Conservation (phyloP, 2,329 filamentous ascomycete genomes). For the Beauveria asiatica region DNA sequence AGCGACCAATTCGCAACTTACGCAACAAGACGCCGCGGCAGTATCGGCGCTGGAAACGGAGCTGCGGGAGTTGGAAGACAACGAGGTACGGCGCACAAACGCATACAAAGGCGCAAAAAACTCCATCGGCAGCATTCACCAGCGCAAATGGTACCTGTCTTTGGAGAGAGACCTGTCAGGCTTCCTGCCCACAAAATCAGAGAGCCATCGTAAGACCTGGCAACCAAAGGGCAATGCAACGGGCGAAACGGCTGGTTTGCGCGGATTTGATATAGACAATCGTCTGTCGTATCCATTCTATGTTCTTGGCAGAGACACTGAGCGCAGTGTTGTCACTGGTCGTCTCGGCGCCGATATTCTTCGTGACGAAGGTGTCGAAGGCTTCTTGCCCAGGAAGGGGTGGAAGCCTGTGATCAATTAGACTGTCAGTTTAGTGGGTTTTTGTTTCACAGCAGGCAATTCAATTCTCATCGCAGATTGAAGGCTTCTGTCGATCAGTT, state of each 20-base stretch:
- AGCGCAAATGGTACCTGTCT: constrained; percentile 57
- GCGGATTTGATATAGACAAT: not conserved
- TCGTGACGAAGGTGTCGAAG: constrained; percentile 49
- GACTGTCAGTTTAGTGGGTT: not conserved
- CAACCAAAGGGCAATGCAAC: not conserved
- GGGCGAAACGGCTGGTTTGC: not conserved
- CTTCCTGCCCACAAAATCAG: constrained; percentile 34
- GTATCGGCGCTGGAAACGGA: constrained; percentile 32
- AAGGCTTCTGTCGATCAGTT: no score
- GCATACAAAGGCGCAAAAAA: constrained; percentile 60
- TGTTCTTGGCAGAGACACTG: constrained; percentile 50
- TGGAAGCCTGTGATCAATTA: constrained; percentile 44
- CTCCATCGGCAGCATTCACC: constrained; percentile 57
- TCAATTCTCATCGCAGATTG: no score
- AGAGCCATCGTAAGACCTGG: constrained; percentile 15
- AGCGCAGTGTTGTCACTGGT: constrained; percentile 60
- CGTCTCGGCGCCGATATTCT: constrained; percentile 51
- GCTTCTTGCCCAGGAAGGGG: constrained; percentile 48
- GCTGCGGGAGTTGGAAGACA: constrained; percentile 39
- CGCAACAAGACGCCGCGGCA: not conserved
- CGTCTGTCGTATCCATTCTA: constrained; percentile 48
- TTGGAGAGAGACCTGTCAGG: constrained; percentile 53
- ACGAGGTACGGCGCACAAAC: constrained; percentile 49
- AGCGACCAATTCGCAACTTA: constrained; percentile 1
- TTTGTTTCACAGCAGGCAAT: no score